phyloP scores from a whole-genome alignment of 257 asterid genomes.

The Solanum peruvianum region DNA sequence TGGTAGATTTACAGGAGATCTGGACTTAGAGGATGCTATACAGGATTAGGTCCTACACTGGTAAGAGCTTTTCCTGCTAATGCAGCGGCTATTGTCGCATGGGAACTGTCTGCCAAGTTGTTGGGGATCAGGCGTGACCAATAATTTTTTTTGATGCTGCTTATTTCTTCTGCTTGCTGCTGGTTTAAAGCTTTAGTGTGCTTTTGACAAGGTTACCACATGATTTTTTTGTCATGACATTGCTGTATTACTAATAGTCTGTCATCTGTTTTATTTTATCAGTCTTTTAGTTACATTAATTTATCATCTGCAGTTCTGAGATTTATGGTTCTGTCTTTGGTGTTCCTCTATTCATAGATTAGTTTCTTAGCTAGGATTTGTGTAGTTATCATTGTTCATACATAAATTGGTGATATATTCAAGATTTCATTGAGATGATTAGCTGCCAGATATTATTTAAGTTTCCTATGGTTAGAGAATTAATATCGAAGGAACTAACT shows the following conservation, averaged over 20 bases:
- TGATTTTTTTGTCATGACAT: neutral
- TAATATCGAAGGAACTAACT: neutral
- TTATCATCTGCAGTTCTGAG: neutral
- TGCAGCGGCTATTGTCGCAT: conserved; percentile 35
- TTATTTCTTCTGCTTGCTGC: neutral
- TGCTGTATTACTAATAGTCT: neutral
- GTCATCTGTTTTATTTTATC: neutral
- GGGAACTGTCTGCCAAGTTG: conserved; percentile 52
- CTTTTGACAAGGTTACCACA: neutral
- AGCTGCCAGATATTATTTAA: neutral
- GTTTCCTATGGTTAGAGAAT: neutral
- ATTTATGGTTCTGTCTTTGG: neutral
- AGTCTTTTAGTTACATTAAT: neutral
- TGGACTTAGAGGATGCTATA: conserved; percentile 74
- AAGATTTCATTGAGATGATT: neutral
- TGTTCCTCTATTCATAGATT: neutral
- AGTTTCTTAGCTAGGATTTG: neutral
- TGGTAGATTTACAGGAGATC: conserved; percentile 68
- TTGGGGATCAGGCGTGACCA: conserved; percentile 52
- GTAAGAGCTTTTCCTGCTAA: conserved; percentile 59
- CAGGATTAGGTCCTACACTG: conserved; percentile 83
- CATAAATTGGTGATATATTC: neutral
- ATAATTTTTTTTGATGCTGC: conserved; percentile 8
- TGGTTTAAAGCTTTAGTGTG: neutral
- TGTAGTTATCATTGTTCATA: neutral